Conservation (phyloP, 371 early-diverging fungal species). For the Zancudomyces culisetae region DNA sequence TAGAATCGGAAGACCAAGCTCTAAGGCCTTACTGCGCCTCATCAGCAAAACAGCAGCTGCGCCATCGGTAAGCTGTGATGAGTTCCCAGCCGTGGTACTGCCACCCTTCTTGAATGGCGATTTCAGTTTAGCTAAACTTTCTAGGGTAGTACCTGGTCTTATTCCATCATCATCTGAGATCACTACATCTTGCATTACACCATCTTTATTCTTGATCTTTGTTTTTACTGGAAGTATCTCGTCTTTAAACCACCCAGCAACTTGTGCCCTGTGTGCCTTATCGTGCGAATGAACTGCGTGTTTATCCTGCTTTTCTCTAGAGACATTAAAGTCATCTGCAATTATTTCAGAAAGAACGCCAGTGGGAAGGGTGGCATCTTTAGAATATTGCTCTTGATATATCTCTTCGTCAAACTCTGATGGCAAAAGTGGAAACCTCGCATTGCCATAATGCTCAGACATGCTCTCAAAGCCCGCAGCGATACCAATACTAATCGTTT, state of each 20-base stretch:
- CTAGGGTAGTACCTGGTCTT: conserved; percentile 58
- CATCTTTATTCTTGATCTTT: conserved; percentile 48
- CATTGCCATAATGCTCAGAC: conserved; percentile 59
- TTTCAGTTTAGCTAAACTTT: conserved; percentile 64
- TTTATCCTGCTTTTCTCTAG: conserved; percentile 69
- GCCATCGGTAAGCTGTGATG: conserved; percentile 97
- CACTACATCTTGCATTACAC: conserved; percentile 37
- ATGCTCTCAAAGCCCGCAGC: conserved; percentile 97
- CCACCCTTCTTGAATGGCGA: conserved; percentile 82
- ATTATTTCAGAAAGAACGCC: conserved; percentile 95
- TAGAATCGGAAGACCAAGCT: conserved; percentile 64
- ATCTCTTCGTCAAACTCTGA: conserved; percentile 47
- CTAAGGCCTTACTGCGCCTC: conserved; percentile 80
- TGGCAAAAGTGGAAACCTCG: conserved; percentile 42
- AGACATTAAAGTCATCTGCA: conserved; percentile 58
- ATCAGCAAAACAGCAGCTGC: conserved; percentile 92
- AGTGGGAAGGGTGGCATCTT: conserved; percentile 71
- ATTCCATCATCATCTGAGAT: conserved; percentile 85
- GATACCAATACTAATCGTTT: conserved; percentile 88
- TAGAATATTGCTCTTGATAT: conserved; percentile 45
- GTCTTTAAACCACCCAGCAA: conserved; percentile 70
- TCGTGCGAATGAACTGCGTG: conserved; percentile 61
- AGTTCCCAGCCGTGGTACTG: conserved; percentile 89
- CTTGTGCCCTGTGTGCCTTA: conserved; percentile 50
- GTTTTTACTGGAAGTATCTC: conserved; percentile 85